These are phyloP conservation scores for Hanseniaspora guilliermondii DNA, from an alignment of 805 yeast species.

Conservation along the genomic window DNA sequence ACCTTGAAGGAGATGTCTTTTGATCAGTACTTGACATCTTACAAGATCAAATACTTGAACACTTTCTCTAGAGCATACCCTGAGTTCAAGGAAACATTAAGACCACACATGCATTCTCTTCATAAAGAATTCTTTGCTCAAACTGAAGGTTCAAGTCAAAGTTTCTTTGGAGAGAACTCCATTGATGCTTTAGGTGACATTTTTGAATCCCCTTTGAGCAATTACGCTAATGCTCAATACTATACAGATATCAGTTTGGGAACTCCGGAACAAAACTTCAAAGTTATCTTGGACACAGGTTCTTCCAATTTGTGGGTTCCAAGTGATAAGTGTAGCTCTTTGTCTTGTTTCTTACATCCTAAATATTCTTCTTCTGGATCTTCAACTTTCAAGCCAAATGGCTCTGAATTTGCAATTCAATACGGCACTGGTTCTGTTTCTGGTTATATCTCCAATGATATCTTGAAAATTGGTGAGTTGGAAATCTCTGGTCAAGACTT, in stretches of 20 bases:
- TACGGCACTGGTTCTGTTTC: conserved; percentile 90
- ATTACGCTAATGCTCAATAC: conserved; percentile 92
- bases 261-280: conserved; percentile 85
- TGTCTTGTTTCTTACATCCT: conserved; percentile 88
- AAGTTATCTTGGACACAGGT: conserved; percentile 92
- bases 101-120: conserved; percentile 20
- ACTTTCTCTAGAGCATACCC: conserved; percentile 37
- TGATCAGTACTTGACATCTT: conserved; percentile 41
- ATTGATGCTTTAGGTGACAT: conserved; percentile 31
- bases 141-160: background rate
- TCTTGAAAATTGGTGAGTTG: conserved; percentile 70
- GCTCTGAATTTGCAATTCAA: conserved; percentile 69
- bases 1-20: conserved; percentile 40
- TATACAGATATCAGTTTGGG: conserved; percentile 84
- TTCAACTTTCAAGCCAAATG: conserved; percentile 76
- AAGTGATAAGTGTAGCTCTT: conserved; percentile 70
- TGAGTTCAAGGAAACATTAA: conserved; percentile 22
- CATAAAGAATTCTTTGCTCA: background rate
- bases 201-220: conserved; percentile 66
- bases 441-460: conserved; percentile 84
- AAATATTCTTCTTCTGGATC: conserved; percentile 80
- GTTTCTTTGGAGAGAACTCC: conserved; percentile 17
- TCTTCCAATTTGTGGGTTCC: conserved; percentile 97
- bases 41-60: conserved; percentile 50
- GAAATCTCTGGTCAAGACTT: conserved; percentile 79